These are phyloP conservation scores for Colletotrichum simmondsii DNA, from an alignment of 2,329 filamentous ascomycete genomes.

Conservation along the genomic window DNA sequence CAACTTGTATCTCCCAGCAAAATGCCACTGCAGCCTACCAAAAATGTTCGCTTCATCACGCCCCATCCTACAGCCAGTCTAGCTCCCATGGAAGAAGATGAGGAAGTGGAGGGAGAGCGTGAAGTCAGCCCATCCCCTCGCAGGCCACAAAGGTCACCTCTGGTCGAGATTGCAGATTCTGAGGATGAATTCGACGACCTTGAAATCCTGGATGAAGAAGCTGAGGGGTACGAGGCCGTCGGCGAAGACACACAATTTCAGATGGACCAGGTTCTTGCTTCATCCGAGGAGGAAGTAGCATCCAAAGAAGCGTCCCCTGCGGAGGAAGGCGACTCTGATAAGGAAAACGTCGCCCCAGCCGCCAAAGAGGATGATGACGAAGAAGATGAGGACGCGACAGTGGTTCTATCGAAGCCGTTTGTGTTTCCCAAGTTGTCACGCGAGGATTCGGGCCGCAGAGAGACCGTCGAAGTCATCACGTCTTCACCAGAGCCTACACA, in stretches of 20 bases:
- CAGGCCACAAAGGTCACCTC: slow-evolving; percentile 12
- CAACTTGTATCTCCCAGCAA: slow-evolving; percentile 28
- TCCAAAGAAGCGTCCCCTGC: slow-evolving; percentile 13
- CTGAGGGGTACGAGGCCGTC: slow-evolving; percentile 33
- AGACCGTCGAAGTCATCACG: slow-evolving; percentile 30
- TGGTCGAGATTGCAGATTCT: slow-evolving; percentile 61
- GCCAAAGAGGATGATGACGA: slow-evolving; percentile 21
- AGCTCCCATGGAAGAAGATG: slow-evolving; percentile 11
- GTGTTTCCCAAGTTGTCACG: slow-evolving; percentile 4
- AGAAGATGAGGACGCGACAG: slow-evolving; percentile 18
- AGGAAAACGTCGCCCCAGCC: slow-evolving; percentile 28
- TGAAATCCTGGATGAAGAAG: slow-evolving; percentile 31
- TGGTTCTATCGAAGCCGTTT: slow-evolving; percentile 23
- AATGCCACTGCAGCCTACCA: slow-evolving; percentile 38
- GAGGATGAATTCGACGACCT: slow-evolving; percentile 51
- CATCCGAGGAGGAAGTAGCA: slow-evolving; percentile 26
- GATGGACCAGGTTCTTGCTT: slow-evolving; percentile 30
- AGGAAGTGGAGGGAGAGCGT: slow-evolving; percentile 5
- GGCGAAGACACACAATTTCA: slow-evolving; percentile 35
- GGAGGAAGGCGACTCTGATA: slow-evolving; percentile 30
- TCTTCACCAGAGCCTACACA: slow-evolving; percentile 24
- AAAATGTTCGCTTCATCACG: slow-evolving; percentile 33
- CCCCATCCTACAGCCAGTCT: slow-evolving; percentile 31
- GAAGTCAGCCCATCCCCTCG: slow-evolving; percentile 26
- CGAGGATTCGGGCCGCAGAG: slow-evolving; percentile 6